These are phyloP conservation scores for Epichloe aotearoae DNA, from an alignment of 2,329 filamentous ascomycete genomes.

Conservation along the genomic window DNA sequence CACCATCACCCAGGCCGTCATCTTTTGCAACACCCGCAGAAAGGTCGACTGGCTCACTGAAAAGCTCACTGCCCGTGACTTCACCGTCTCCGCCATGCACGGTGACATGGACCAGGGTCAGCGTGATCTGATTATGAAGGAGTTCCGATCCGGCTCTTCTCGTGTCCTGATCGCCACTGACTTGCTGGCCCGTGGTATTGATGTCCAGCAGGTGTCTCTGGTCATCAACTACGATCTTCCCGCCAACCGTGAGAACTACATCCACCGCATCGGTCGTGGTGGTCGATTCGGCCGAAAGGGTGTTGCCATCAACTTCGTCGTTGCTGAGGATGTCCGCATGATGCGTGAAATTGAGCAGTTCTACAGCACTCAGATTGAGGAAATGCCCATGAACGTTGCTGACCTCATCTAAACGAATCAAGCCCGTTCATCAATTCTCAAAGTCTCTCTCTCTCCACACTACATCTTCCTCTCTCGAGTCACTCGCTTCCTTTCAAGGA, in stretches of 20 bases:
- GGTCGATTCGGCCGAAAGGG: constrained; percentile 99
- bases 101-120: constrained; percentile 97
- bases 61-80: constrained; percentile 96
- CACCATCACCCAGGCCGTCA: constrained; percentile 98
- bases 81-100: constrained; percentile 99
- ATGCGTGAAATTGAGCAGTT: constrained; percentile 99
- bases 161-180: constrained; percentile 98
- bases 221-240: constrained; percentile 99
- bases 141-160: constrained; percentile 97
- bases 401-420: constrained; percentile 52
- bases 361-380: constrained; percentile 99
- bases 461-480: constrained; percentile 13
- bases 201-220: constrained; percentile 97
- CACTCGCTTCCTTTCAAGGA: constrained; percentile 11
- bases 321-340: constrained; percentile 97
- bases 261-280: constrained; percentile 98
- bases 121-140: constrained; percentile 99
- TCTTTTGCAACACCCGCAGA: constrained; percentile 99
- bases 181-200: constrained; percentile 96
- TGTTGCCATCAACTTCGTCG: constrained; percentile 99
- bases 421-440: neutral
- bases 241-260: constrained; percentile 99
- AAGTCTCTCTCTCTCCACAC: constrained; percentile 9
- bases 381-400: constrained; percentile 96
- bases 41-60: constrained; percentile 99